Percentiles rank a stretch among this genome's conserved stretches.
These are phyloP conservation scores for Naganishia liquefaciens DNA, from an alignment of 1,284 basidiomycete species.

Conservation along the genomic window DNA sequence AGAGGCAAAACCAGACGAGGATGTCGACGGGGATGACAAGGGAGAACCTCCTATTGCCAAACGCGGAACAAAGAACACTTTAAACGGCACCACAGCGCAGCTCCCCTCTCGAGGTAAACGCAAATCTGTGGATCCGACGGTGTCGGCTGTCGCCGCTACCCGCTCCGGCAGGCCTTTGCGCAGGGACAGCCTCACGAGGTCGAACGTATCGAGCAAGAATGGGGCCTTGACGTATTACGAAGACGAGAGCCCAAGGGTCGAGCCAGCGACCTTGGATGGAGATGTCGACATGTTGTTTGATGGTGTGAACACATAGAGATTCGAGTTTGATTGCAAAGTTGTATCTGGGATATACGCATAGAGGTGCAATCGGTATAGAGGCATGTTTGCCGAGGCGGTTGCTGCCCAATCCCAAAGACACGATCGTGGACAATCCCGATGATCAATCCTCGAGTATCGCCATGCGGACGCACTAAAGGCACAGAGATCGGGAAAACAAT, in stretches of 20 bases:
- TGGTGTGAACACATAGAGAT: neutral
- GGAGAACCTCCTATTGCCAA: neutral
- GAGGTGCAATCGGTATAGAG: too few relatives aligned
- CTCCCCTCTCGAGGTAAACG: constrained; percentile 9
- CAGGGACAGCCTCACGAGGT: constrained; percentile 4
- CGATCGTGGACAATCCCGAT: too few relatives aligned
- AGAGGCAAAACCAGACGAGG: neutral
- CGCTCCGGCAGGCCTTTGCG: constrained; percentile 1
- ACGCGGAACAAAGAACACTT: neutral
- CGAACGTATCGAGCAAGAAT: neutral
- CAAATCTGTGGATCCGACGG: neutral
- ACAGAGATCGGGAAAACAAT: too few relatives aligned
- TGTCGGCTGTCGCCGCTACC: neutral
- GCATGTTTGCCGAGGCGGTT: too few relatives aligned
- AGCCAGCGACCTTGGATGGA: neutral
- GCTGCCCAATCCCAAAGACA: too few relatives aligned
- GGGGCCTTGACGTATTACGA: neutral
- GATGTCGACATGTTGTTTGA: constrained; percentile 24
- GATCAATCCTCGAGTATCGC: too few relatives aligned
- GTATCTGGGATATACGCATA: too few relatives aligned
- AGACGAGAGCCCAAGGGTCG: neutral
- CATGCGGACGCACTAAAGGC: too few relatives aligned
- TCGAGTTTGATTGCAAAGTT: too few relatives aligned
- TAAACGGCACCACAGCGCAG: neutral
- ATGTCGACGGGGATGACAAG: neutral